Evolutionary conservation across 768 basidiomycete genomes (phyloP).

Genomic region (Mycena floridula): DNA sequence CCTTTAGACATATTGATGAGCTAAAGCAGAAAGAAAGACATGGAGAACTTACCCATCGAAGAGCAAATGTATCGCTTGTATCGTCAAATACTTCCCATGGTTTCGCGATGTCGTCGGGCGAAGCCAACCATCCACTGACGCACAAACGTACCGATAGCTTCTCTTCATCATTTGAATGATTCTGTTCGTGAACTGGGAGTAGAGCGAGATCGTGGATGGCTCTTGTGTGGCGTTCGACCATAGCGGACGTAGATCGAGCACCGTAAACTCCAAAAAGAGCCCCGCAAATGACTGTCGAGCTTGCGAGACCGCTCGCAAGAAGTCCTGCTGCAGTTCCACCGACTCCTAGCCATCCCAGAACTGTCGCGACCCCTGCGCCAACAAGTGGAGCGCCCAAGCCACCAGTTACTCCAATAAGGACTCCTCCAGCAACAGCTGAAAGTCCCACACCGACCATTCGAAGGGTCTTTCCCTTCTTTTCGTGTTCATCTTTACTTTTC

Average conservation of each 20-base stretch:
- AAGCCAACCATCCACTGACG: constrained; percentile 48
- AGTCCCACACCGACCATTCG: constrained; percentile 44
- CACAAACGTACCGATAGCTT: constrained; percentile 48
- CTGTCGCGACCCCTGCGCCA: constrained; percentile 43
- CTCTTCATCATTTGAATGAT: constrained; percentile 31
- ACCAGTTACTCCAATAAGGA: constrained; percentile 52
- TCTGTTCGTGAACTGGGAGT: constrained; percentile 33
- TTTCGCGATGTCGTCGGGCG: constrained; percentile 37
- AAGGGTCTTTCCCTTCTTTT: constrained; percentile 31
- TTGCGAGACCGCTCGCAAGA: constrained; percentile 46
- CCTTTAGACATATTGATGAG: constrained; percentile 25
- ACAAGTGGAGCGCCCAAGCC: constrained; percentile 54
- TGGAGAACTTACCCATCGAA: constrained; percentile 45
- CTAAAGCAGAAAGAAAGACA: not conserved
- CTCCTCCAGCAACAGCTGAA: constrained; percentile 48
- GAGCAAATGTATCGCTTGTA: constrained; percentile 46
- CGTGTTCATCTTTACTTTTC: constrained; percentile 34
- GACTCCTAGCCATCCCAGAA: constrained; percentile 45
- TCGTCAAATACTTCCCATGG: constrained; percentile 47
- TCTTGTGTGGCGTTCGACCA: constrained; percentile 44
- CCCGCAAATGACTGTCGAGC: constrained; percentile 51
- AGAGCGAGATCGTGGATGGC: constrained; percentile 50
- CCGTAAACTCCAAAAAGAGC: constrained; percentile 54
- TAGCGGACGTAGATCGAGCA: constrained; percentile 38
- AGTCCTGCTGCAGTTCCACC: constrained; percentile 48